These are phyloP conservation scores for Lichina pygmaea DNA, from an alignment of 495 filamentous ascomycete genomes.

Conservation along the genomic window DNA sequence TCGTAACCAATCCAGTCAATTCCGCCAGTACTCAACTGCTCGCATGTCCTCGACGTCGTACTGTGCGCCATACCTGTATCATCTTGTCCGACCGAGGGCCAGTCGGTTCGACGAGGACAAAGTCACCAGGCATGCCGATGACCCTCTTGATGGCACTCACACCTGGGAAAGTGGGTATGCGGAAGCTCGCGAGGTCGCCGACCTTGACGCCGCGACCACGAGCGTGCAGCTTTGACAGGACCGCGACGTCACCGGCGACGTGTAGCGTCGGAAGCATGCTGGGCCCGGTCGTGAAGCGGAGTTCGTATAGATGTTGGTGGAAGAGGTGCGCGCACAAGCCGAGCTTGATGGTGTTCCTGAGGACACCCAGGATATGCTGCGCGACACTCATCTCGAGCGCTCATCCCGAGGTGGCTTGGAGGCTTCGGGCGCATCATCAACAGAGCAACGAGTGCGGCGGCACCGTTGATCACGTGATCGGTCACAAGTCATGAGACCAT, in stretches of 20 bases:
- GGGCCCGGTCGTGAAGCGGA: conserved; percentile 30
- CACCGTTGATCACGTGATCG: too few relatives aligned
- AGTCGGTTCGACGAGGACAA: conserved; percentile 45
- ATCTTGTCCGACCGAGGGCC: conserved; percentile 26
- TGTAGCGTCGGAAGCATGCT: conserved; percentile 64
- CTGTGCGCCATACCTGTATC: conserved; percentile 35
- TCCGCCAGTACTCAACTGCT: neutral
- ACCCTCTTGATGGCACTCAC: conserved; percentile 51
- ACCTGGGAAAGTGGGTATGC: conserved; percentile 39
- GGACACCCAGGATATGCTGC: too few relatives aligned
- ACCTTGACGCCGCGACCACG: conserved; percentile 42
- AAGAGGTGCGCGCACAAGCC: conserved; percentile 21
- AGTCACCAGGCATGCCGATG: conserved; percentile 71
- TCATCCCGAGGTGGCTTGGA: too few relatives aligned
- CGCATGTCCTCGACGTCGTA: neutral
- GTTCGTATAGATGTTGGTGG: conserved; percentile 21
- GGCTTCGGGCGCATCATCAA: too few relatives aligned
- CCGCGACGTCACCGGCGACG: conserved; percentile 32
- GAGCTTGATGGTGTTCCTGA: too few relatives aligned
- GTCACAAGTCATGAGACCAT: too few relatives aligned
- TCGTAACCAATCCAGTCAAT: neutral
- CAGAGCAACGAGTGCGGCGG: too few relatives aligned
- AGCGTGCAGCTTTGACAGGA: conserved; percentile 36
- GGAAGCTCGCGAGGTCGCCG: conserved; percentile 60
- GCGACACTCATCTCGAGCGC: too few relatives aligned